Conservation (phyloP, 495 filamentous ascomycete genomes). For the Penicillium pancosmium region DNA sequence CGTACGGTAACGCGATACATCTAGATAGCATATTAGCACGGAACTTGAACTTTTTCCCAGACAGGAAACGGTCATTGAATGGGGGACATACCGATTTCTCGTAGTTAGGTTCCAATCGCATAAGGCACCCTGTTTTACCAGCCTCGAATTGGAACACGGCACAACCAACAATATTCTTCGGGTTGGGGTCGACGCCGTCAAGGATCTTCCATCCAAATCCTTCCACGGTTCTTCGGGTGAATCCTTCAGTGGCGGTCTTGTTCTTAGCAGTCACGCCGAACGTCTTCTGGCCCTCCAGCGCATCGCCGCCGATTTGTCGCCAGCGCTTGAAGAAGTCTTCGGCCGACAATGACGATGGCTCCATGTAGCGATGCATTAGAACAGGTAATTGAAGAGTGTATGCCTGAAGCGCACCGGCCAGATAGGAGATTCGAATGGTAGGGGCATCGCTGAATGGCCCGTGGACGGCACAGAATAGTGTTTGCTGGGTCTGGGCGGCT, state of each 20-base stretch:
- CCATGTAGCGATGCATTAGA: constrained; percentile 93
- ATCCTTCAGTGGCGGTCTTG: constrained; percentile 53
- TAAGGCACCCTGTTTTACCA: constrained; percentile 91
- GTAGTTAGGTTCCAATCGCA: constrained; percentile 95
- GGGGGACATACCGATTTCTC: constrained; percentile 68
- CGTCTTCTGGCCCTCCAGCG: constrained; percentile 83
- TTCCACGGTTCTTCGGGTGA: constrained; percentile 67
- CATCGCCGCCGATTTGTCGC: constrained; percentile 92
- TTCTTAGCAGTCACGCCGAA: constrained; percentile 64
- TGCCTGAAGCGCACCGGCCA: constrained; percentile 91
- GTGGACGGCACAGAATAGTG: constrained; percentile 88
- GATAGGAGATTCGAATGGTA: constrained; percentile 90
- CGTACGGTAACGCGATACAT: constrained; percentile 95
- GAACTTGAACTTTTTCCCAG: neutral
- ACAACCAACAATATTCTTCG: constrained; percentile 91
- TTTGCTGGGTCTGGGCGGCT: constrained; percentile 84
- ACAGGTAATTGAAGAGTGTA: constrained; percentile 91
- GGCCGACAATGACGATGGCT: constrained; percentile 74
- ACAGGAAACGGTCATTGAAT: too few species aligned
- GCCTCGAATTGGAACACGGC: constrained; percentile 82
- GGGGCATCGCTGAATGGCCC: constrained; percentile 81
- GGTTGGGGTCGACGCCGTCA: constrained; percentile 83
- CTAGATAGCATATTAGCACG: constrained; percentile 46
- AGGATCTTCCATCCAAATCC: constrained; percentile 89
- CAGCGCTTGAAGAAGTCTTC: constrained; percentile 99